A percentile compares a stretch with the other conserved stretches of the same genome.
phyloP scores from a whole-genome alignment of 2,329 filamentous ascomycete species.

The Didymella pinodella region DNA sequence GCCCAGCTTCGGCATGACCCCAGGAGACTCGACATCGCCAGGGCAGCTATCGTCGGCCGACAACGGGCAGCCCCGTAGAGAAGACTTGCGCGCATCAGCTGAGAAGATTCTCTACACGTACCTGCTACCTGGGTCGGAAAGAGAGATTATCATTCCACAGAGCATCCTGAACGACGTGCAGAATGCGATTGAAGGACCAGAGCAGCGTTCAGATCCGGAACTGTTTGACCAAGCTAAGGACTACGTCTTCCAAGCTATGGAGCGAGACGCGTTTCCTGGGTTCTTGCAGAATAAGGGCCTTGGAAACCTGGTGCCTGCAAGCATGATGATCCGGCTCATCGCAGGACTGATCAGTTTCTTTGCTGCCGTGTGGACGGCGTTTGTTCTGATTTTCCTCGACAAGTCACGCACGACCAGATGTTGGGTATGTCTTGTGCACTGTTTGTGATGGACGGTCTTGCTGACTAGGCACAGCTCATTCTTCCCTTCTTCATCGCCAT shows the following conservation, averaged over 20 bases:
- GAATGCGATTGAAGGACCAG: conserved; percentile 79
- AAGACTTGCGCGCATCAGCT: conserved; percentile 90
- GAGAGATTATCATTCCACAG: conserved; percentile 92
- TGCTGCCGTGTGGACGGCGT: conserved; percentile 91
- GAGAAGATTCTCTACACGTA: conserved; percentile 99
- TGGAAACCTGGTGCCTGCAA: conserved; percentile 92
- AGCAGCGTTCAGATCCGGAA: conserved; percentile 92
- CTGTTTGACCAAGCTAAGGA: conserved; percentile 98
- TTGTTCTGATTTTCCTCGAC: conserved; percentile 90
- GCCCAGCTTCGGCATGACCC: conserved; percentile 71
- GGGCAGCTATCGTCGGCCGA: conserved; percentile 47
- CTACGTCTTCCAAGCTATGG: conserved; percentile 99
- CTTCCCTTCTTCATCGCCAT: conserved; percentile 91
- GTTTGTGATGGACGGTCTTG: neutral
- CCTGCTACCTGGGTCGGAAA: conserved; percentile 90
- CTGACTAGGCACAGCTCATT: conserved; percentile 66
- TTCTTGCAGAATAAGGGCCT: conserved; percentile 95
- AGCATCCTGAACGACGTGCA: conserved; percentile 88
- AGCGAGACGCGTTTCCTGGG: conserved; percentile 97
- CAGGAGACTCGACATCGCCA: conserved; percentile 64
- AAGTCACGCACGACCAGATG: conserved; percentile 75
- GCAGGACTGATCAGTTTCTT: conserved; percentile 87
- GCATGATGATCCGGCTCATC: conserved; percentile 84
- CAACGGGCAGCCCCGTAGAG: conserved; percentile 56
- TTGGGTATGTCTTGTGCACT: conserved; percentile 71